A percentile compares a stretch with the other conserved stretches of the same genome.
phyloP scores from a whole-genome alignment of 2,329 filamentous ascomycete species.

The Pyrenophora tritici-repentis region DNA sequence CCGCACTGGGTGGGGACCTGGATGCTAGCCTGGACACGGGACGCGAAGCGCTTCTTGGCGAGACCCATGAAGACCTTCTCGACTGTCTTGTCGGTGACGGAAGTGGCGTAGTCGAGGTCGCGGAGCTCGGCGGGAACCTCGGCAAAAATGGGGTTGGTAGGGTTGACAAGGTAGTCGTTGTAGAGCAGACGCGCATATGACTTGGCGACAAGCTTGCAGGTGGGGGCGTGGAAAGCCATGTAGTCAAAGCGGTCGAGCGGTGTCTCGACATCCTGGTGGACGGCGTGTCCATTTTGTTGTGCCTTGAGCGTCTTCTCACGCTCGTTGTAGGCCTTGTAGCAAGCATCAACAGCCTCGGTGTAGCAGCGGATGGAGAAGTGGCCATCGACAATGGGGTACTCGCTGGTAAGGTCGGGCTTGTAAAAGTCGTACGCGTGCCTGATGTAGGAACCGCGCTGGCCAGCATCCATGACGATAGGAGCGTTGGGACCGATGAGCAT shows the following conservation, averaged over 20 bases:
- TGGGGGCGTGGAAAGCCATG: conserved; percentile 61
- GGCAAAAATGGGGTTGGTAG: conserved; percentile 54
- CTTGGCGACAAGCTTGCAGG: conserved; percentile 61
- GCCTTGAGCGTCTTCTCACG: conserved; percentile 54
- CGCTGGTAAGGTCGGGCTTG: conserved; percentile 60
- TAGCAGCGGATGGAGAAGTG: conserved; percentile 60
- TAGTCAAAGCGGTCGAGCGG: conserved; percentile 60
- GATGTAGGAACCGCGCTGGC: conserved; percentile 57
- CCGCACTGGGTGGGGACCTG: conserved; percentile 59
- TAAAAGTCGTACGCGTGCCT: conserved; percentile 61
- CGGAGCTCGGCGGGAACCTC: conserved; percentile 56
- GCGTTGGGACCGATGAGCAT: conserved; percentile 60
- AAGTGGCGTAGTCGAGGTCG: conserved; percentile 53
- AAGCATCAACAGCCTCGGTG: conserved; percentile 57
- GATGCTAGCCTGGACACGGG: conserved; percentile 56
- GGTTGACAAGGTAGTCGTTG: conserved; percentile 57
- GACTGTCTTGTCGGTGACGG: conserved; percentile 57
- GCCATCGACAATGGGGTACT: conserved; percentile 59
- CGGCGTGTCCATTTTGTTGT: conserved; percentile 48
- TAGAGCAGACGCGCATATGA: conserved; percentile 59
- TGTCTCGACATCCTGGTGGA: conserved; percentile 48
- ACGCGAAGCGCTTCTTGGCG: conserved; percentile 57
- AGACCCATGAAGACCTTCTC: conserved; percentile 60
- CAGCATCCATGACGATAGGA: conserved; percentile 56
- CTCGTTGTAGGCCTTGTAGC: conserved; percentile 60